Conservation (phyloP, 2,329 filamentous ascomycete species). For the Rosellinia necatrix region DNA sequence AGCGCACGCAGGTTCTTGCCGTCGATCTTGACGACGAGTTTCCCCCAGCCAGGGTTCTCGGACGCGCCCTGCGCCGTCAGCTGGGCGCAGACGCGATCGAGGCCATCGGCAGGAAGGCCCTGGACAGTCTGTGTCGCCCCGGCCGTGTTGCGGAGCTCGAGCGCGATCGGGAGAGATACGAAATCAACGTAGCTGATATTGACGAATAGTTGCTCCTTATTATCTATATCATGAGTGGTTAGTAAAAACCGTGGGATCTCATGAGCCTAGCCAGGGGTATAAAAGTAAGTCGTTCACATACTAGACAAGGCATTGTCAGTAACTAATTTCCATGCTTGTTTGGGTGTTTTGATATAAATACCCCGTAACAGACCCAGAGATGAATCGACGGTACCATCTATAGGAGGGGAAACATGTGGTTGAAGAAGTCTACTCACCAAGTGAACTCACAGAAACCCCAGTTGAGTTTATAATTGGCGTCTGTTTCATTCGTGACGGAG, state of each 20-base stretch:
- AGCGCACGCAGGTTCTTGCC: slow-evolving; percentile 55
- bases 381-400: not conserved
- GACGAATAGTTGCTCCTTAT: slow-evolving; percentile 63
- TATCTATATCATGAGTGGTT: slow-evolving; percentile 53
- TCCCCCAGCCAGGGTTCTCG: slow-evolving; percentile 57
- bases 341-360: not conserved
- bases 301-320: slow-evolving; percentile 14
- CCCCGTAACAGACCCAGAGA: not conserved
- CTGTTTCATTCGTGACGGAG: slow-evolving; percentile 67
- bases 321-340: not conserved
- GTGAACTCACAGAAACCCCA: slow-evolving; percentile 68
- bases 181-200: slow-evolving; percentile 81
- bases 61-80: slow-evolving; percentile 51
- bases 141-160: slow-evolving; percentile 54
- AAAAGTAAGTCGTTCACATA: slow-evolving; percentile 10
- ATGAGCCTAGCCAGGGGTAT: not conserved
- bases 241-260: not conserved
- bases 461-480: slow-evolving; percentile 63
- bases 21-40: slow-evolving; percentile 52
- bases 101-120: slow-evolving; percentile 54
- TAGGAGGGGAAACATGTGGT: not conserved
- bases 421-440: slow-evolving; percentile 17
- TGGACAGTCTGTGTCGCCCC: slow-evolving; percentile 52
- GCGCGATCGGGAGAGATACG: slow-evolving; percentile 66
- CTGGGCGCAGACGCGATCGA: slow-evolving; percentile 50